These are phyloP conservation scores for Backusella psychrophila DNA, from an alignment of 192 early-diverging fungal species.

Conservation along the genomic window DNA sequence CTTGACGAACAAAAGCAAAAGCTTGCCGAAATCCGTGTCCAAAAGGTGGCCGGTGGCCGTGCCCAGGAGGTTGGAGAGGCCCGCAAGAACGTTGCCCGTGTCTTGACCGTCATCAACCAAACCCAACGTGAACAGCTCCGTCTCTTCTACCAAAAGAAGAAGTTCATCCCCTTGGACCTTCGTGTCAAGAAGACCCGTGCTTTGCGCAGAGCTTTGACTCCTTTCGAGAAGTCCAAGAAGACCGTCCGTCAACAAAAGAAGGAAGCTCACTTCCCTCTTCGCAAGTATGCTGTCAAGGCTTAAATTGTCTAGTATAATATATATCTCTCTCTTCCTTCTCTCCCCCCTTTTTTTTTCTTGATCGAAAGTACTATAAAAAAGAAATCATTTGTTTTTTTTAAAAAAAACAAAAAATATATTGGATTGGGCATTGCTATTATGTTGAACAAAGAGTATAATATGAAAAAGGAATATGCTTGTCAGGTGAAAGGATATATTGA, in stretches of 20 bases:
- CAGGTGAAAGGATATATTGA: too few relatives aligned
- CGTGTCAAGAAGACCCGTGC: slow-evolving; percentile 99
- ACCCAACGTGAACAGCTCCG: slow-evolving; percentile 88
- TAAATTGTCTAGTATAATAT: slow-evolving; percentile 40
- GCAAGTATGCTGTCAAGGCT: slow-evolving; percentile 90
- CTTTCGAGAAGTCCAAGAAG: slow-evolving; percentile 73
- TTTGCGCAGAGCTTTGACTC: slow-evolving; percentile 92
- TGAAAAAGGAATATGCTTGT: too few relatives aligned
- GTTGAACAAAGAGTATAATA: too few relatives aligned
- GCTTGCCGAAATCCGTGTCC: slow-evolving; percentile 90
- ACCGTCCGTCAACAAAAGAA: slow-evolving; percentile 91
- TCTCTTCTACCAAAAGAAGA: slow-evolving; percentile 91
- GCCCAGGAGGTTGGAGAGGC: slow-evolving; percentile 53
- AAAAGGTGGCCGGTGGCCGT: slow-evolving; percentile 64
- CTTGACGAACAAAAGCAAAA: slow-evolving; percentile 95
- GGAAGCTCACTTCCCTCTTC: slow-evolving; percentile 83
- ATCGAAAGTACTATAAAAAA: too few relatives aligned
- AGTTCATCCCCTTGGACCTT: slow-evolving; percentile 94
- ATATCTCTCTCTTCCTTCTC: too few relatives aligned
- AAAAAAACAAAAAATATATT: too few relatives aligned
- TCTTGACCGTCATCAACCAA: slow-evolving; percentile 95
- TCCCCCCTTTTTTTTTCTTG: too few relatives aligned
- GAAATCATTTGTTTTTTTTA: too few relatives aligned
- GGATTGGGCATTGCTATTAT: too few relatives aligned
- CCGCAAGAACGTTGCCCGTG: slow-evolving; percentile 93